Conservation (phyloP, 2,329 filamentous ascomycete species). For the Knoxdaviesia capensis region DNA sequence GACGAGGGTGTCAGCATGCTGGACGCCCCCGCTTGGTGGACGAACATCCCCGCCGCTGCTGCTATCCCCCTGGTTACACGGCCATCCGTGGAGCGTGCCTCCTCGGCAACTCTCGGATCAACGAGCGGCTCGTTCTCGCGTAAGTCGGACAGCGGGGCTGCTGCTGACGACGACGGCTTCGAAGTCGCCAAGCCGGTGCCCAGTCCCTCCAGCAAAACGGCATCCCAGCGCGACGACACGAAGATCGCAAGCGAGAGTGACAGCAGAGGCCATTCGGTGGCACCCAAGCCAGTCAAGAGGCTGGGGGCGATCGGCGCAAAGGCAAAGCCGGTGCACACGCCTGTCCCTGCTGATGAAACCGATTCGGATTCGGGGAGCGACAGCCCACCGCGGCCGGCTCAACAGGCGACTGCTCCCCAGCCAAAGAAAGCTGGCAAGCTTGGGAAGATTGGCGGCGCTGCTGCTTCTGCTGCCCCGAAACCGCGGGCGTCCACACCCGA, state of each 20-base stretch:
- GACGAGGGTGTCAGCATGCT: background rate
- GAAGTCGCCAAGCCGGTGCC: background rate
- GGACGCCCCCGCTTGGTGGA: constrained; percentile 2
- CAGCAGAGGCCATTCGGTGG: background rate
- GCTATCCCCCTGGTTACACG: background rate
- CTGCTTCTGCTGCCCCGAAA: background rate
- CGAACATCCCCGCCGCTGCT: constrained; percentile 1
- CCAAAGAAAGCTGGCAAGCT: background rate
- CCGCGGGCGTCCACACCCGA: background rate
- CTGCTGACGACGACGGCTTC: constrained; percentile 2
- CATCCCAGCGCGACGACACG: background rate
- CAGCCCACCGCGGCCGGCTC: too few relatives aligned
- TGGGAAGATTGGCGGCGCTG: background rate
- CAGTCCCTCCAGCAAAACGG: background rate
- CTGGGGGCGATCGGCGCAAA: background rate
- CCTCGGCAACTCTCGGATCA: background rate
- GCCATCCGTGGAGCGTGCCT: background rate
- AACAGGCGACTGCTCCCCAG: too few relatives aligned
- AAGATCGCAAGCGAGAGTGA: background rate
- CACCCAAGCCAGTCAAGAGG: background rate
- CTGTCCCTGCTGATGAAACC: too few relatives aligned
- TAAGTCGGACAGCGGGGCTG: background rate
- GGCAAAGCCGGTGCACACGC: too few relatives aligned
- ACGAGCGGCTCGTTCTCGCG: background rate
- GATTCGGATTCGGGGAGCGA: too few relatives aligned